Conservation (phyloP, 495 filamentous ascomycete species). For the Penicillium robsamsonii region DNA sequence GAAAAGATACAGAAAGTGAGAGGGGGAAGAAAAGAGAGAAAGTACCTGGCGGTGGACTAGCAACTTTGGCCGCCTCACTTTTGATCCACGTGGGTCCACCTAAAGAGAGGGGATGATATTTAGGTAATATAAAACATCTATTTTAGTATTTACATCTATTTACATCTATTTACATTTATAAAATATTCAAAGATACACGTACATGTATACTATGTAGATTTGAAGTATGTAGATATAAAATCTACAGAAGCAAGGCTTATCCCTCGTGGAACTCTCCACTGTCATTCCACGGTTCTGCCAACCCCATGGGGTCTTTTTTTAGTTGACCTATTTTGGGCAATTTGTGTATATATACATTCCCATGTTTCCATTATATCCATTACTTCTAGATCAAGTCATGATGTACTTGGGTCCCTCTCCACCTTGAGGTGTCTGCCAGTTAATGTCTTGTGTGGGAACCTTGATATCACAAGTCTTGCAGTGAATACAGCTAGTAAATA, state of each 20-base stretch:
- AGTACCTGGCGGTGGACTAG: slow-evolving; percentile 28
- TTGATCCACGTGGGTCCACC: slow-evolving; percentile 46
- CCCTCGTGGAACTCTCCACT: slow-evolving; percentile 30
- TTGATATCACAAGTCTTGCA: slow-evolving; percentile 99
- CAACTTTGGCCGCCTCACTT: slow-evolving; percentile 40
- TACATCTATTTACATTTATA: slow-evolving; percentile 1
- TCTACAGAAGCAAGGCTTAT: slow-evolving; percentile 8
- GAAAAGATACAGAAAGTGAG: slow-evolving; percentile 2
- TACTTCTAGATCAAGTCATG: slow-evolving; percentile 60
- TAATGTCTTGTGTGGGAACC: slow-evolving; percentile 92
- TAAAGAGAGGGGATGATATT: not conserved
- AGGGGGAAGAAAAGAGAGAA: slow-evolving; percentile 19
- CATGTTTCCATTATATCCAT: slow-evolving; percentile 4
- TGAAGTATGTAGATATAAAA: too few species aligned
- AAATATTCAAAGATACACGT: too few species aligned
- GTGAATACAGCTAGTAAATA: slow-evolving; percentile 78
- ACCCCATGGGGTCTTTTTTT: slow-evolving; percentile 26
- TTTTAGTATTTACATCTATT: not conserved
- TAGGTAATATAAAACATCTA: not conserved
- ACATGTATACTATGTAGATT: too few species aligned
- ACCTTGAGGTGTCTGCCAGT: slow-evolving; percentile 93
- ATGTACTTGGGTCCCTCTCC: slow-evolving; percentile 97
- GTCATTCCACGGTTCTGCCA: slow-evolving; percentile 36
- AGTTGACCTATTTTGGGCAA: not conserved
- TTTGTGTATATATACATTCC: not conserved